These are phyloP conservation scores for Geranomyces michiganensis DNA, from an alignment of 192 early-diverging fungal species.

Conservation along the genomic window DNA sequence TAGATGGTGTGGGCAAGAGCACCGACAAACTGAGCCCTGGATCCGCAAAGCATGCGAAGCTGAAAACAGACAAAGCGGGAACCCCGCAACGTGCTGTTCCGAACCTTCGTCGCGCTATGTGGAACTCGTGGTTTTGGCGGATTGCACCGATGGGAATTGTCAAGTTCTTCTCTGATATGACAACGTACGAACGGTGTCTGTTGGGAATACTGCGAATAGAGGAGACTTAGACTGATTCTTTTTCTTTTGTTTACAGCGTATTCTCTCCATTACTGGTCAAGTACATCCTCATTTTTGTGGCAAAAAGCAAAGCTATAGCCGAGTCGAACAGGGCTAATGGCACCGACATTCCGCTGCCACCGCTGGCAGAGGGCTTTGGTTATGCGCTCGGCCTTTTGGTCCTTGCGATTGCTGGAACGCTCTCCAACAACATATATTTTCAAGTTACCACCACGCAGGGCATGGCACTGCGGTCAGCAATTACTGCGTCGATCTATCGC, in stretches of 20 bases:
- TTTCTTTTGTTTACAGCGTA: no score
- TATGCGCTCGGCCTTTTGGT: constrained; percentile 39
- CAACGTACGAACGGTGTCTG: no score
- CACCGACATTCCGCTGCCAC: constrained; percentile 17
- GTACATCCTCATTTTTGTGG: constrained; percentile 41
- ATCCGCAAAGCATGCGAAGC: not conserved
- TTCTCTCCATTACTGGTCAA: constrained; percentile 53
- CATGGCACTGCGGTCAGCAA: constrained; percentile 53
- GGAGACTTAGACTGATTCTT: no score
- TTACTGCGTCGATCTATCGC: constrained; percentile 60
- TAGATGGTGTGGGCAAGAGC: not conserved
- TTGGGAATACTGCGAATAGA: no score
- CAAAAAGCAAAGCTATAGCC: constrained; percentile 12
- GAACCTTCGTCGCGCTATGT: constrained; percentile 25
- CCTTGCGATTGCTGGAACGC: constrained; percentile 29
- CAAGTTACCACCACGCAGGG: constrained; percentile 37
- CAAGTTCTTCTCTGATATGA: constrained; percentile 44
- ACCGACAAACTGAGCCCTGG: not conserved
- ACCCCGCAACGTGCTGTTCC: constrained; percentile 5
- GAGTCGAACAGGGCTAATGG: constrained; percentile 1
- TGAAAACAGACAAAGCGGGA: not conserved
- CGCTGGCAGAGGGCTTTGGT: constrained; percentile 32
- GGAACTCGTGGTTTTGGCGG: constrained; percentile 31
- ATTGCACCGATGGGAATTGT: constrained; percentile 30
- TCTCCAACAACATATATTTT: constrained; percentile 48